phyloP scores from a whole-genome alignment of 441 rosid genomes.

The Euphorbia corollata region DNA sequence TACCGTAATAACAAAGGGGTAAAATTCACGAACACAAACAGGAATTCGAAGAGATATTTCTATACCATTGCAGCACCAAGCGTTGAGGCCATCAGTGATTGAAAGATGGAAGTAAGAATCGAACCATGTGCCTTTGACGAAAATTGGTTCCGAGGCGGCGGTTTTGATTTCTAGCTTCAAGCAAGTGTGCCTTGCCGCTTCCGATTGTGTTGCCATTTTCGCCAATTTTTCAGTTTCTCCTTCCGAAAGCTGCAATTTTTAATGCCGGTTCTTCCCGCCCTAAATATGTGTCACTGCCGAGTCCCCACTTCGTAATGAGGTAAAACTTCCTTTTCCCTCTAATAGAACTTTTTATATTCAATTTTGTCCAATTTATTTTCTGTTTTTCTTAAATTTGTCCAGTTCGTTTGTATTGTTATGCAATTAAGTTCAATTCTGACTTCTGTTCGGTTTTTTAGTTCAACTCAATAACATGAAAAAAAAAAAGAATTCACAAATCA shows the following conservation, averaged over 20 bases:
- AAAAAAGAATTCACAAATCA: too few relatives aligned
- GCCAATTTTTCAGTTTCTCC: neutral
- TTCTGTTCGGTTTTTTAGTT: too few relatives aligned
- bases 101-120: constrained; percentile 53
- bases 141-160: constrained; percentile 34
- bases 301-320: too few relatives aligned
- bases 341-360: too few relatives aligned
- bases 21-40: neutral
- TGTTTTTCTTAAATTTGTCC: too few relatives aligned
- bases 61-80: constrained; percentile 71
- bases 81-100: constrained; percentile 62
- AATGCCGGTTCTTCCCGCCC: constrained; percentile 1
- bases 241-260: constrained; percentile 6
- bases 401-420: too few relatives aligned
- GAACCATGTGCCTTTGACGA: constrained; percentile 71
- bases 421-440: too few relatives aligned
- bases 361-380: too few relatives aligned
- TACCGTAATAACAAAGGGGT: neutral
- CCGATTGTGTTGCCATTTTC: constrained; percentile 26
- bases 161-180: constrained; percentile 46
- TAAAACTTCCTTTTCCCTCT: too few relatives aligned
- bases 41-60: neutral
- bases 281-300: neutral
- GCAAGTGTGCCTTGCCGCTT: constrained; percentile 51
- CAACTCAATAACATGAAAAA: too few relatives aligned